phyloP scores from a whole-genome alignment of 2,329 filamentous ascomycete genomes.

The Penicillium palitans region DNA sequence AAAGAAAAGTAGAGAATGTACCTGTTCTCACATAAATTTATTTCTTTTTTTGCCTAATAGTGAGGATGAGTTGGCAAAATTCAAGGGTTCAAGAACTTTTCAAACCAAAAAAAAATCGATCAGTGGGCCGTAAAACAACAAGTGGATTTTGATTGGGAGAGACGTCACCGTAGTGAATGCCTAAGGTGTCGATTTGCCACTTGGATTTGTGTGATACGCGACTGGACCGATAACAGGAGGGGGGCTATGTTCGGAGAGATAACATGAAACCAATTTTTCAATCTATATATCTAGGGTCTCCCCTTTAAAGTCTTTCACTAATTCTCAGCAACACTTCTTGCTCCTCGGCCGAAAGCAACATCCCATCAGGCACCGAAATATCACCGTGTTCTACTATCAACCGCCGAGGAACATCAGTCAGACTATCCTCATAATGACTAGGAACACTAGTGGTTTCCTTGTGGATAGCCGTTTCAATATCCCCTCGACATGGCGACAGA shows the following conservation, averaged over 20 bases:
- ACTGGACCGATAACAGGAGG: constrained; percentile 2
- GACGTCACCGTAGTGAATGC: constrained; percentile 11
- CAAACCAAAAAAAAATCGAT: constrained; percentile 9
- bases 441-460: constrained; percentile 22
- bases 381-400: constrained; percentile 34
- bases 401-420: constrained; percentile 26
- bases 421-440: constrained; percentile 26
- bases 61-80: background rate
- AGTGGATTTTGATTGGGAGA: constrained; percentile 9
- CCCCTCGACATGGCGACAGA: constrained; percentile 19
- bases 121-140: constrained; percentile 3
- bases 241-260: background rate
- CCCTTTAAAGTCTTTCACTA: constrained; percentile 34
- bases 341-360: constrained; percentile 38
- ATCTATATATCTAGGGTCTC: background rate
- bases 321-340: constrained; percentile 34
- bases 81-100: background rate
- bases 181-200: constrained; percentile 11
- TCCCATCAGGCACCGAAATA: constrained; percentile 35
- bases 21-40: background rate
- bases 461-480: constrained; percentile 21
- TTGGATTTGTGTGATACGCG: constrained; percentile 3
- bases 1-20: background rate
- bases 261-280: background rate
- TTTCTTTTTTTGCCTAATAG: background rate